These are phyloP conservation scores for Cicer arietinum DNA, from an alignment of 306 rosid species.

Conservation along the genomic window DNA sequence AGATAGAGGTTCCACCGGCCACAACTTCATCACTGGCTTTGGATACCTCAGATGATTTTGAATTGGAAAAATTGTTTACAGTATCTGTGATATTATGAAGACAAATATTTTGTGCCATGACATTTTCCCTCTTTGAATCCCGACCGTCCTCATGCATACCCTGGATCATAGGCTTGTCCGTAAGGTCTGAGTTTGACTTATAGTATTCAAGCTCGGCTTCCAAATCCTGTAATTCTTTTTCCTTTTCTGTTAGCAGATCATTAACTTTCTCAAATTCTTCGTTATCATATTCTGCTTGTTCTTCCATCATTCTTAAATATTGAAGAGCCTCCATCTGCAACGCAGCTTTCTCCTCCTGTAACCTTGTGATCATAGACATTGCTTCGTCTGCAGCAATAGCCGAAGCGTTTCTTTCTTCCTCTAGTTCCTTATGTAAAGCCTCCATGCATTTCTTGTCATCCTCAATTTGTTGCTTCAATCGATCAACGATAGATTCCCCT, in stretches of 20 bases:
- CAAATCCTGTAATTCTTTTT: slow-evolving; percentile 78
- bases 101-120: slow-evolving; percentile 37
- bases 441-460: slow-evolving; percentile 62
- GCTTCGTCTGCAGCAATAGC: slow-evolving; percentile 82
- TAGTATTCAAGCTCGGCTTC: slow-evolving; percentile 79
- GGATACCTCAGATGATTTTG: slow-evolving; percentile 46
- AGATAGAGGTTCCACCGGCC: slow-evolving; percentile 44
- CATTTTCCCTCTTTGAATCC: slow-evolving; percentile 49
- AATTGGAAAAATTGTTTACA: slow-evolving; percentile 35
- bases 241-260: slow-evolving; percentile 80
- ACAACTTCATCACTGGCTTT: slow-evolving; percentile 44
- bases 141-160: slow-evolving; percentile 34
- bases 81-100: slow-evolving; percentile 36
- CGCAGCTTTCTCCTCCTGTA: slow-evolving; percentile 94
- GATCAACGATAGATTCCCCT: slow-evolving; percentile 63
- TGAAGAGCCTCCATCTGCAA: slow-evolving; percentile 92
- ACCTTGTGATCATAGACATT: slow-evolving; percentile 95
- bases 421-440: slow-evolving; percentile 68
- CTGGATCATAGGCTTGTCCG: slow-evolving; percentile 38
- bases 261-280: slow-evolving; percentile 81
- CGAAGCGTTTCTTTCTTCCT: slow-evolving; percentile 88
- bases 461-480: slow-evolving; percentile 61
- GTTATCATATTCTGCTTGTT: slow-evolving; percentile 91
- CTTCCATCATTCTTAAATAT: slow-evolving; percentile 93
- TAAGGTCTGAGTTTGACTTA: slow-evolving; percentile 45